Evolutionary conservation across 2,329 filamentous ascomycete genomes (phyloP).

Genomic region (Sordariomycetes sp.): DNA sequence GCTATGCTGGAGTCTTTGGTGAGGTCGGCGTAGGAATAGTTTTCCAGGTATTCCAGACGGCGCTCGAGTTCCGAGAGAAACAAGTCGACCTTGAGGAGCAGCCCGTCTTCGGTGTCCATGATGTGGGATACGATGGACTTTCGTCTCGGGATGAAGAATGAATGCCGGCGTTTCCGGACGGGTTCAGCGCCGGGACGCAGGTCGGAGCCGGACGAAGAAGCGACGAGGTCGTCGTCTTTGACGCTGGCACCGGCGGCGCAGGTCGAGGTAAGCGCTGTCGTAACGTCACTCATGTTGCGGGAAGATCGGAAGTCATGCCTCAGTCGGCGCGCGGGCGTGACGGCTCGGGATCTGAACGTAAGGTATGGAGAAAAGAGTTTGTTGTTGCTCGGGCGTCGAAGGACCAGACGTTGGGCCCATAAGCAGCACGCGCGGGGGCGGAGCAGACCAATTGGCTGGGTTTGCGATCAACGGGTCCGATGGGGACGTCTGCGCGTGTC

Average conservation of each 20-base stretch:
- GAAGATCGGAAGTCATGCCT: not conserved
- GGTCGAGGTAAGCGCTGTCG: slow-evolving; percentile 26
- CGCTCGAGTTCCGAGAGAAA: slow-evolving; percentile 82
- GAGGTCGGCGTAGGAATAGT: slow-evolving; percentile 76
- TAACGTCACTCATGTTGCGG: slow-evolving; percentile 25
- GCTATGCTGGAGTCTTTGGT: slow-evolving; percentile 77
- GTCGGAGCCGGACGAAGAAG: slow-evolving; percentile 31
- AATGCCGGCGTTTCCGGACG: slow-evolving; percentile 41
- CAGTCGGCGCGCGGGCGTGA: not conserved
- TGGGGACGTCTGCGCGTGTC: not conserved
- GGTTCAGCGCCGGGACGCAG: slow-evolving; percentile 16
- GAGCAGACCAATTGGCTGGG: slow-evolving; percentile 2
- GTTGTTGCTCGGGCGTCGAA: not conserved
- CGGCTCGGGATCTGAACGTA: not conserved
- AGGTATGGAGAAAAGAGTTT: not conserved
- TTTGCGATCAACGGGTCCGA: not conserved
- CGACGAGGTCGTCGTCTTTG: slow-evolving; percentile 17
- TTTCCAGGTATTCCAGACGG: slow-evolving; percentile 80
- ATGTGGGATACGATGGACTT: slow-evolving; percentile 51
- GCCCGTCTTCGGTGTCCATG: slow-evolving; percentile 53
- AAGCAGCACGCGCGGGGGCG: slow-evolving; percentile 3
- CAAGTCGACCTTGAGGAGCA: slow-evolving; percentile 61
- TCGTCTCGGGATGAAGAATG: slow-evolving; percentile 46
- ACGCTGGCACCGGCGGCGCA: slow-evolving; percentile 14
- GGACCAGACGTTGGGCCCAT: not conserved